Conservation (phyloP, 164 flowering plant species). For the Aristolochia contorta region DNA sequence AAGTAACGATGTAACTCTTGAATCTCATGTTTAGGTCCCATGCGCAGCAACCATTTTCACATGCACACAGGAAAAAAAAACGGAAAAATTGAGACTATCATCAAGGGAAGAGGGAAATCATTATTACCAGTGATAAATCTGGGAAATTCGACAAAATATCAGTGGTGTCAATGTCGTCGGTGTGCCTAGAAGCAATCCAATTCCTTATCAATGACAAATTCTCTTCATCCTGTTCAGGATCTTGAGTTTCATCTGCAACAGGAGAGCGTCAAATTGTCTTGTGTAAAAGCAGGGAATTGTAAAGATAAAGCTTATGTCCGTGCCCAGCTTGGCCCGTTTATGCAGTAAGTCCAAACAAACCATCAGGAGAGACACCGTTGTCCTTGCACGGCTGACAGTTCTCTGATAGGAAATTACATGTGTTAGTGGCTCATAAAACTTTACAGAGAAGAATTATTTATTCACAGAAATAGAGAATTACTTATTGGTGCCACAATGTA, state of each 20-base stretch:
- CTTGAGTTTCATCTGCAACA: conserved; percentile 68
- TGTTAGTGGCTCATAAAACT: not conserved
- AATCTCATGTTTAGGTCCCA: too few species aligned
- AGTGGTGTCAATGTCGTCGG: conserved; percentile 48
- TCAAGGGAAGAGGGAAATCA: not conserved
- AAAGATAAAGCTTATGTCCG: not conserved
- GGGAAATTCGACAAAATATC: conserved; percentile 80
- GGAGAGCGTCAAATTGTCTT: not conserved
- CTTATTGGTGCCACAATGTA: conserved; percentile 66
- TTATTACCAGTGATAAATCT: conserved; percentile 66
- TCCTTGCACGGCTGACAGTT: not conserved
- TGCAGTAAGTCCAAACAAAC: not conserved
- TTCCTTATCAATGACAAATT: conserved; percentile 57
- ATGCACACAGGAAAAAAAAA: not conserved
- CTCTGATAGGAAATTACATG: not conserved
- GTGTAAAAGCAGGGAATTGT: not conserved
- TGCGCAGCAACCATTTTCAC: not conserved
- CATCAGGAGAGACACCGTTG: not conserved
- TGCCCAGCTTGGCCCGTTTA: too few species aligned
- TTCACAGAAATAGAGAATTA: conserved; percentile 12
- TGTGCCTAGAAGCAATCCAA: conserved; percentile 56
- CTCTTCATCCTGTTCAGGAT: conserved; percentile 58
- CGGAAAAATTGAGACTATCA: not conserved
- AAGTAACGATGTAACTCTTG: too few species aligned
- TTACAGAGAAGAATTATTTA: not conserved